A percentile compares a stretch with the other conserved stretches of the same genome.
Conservation (phyloP, 2,329 filamentous ascomycete genomes). For the Trichophyton equinum region DNA sequence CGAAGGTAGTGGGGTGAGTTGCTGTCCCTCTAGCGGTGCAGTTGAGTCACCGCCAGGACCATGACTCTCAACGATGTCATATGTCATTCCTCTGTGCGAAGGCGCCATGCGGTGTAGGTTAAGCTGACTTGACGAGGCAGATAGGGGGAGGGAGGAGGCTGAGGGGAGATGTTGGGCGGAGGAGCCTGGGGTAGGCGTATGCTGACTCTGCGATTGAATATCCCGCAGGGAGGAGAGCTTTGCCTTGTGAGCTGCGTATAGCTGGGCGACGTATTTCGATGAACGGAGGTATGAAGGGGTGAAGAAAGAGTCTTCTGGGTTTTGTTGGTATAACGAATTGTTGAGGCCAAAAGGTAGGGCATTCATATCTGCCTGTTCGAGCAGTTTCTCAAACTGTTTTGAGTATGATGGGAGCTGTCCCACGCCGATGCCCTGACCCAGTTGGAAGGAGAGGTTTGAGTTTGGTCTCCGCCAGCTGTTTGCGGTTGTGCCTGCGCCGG, state of each 20-base stretch:
- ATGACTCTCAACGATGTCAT: conserved; percentile 70
- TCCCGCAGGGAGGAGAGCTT: conserved; percentile 44
- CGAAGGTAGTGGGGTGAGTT: conserved; percentile 59
- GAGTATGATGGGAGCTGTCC: background rate
- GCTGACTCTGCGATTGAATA: conserved; percentile 22
- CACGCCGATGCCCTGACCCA: background rate
- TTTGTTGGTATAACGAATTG: conserved; percentile 16
- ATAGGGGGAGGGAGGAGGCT: conserved; percentile 34
- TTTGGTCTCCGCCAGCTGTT: background rate
- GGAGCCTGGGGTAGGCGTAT: conserved; percentile 16
- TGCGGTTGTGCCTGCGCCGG: background rate
- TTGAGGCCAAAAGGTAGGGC: background rate
- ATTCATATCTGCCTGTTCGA: background rate
- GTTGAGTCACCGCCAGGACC: conserved; percentile 23
- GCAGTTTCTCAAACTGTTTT: background rate
- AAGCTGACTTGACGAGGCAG: conserved; percentile 45
- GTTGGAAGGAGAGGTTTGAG: background rate
- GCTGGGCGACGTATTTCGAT: conserved; percentile 63
- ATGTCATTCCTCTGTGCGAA: conserved; percentile 64
- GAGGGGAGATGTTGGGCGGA: background rate
- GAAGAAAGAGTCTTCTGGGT: conserved; percentile 48
- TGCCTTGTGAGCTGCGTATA: conserved; percentile 57
- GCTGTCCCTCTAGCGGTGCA: conserved; percentile 44
- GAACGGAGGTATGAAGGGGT: conserved; percentile 70
- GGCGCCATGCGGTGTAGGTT: conserved; percentile 48